Percentiles rank a stretch among this genome's conserved stretches.
These are phyloP conservation scores for Vitis labrusca DNA, from an alignment of 164 flowering plant genomes.

Conservation along the genomic window DNA sequence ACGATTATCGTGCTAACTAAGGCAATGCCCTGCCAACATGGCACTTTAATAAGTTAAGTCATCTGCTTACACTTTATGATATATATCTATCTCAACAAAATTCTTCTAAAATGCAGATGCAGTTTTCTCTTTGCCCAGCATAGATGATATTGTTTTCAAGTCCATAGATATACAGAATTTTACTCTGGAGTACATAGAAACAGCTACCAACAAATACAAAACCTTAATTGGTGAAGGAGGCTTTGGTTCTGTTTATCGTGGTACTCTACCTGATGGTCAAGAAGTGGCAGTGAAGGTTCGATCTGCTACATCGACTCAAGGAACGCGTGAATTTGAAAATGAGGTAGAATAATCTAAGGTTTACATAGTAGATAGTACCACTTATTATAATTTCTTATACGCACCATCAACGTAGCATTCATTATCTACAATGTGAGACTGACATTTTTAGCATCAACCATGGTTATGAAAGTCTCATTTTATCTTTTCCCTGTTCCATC, in stretches of 20 bases:
- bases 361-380: background rate
- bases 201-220: conserved; percentile 52
- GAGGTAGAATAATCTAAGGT: conserved; percentile 43
- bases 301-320: conserved; percentile 82
- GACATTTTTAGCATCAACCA: too few species aligned
- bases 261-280: conserved; percentile 61
- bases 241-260: conserved; percentile 77
- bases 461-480: too few species aligned
- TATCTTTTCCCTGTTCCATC: background rate
- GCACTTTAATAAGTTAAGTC: background rate
- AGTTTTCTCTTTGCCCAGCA: conserved; percentile 50
- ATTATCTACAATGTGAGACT: too few species aligned
- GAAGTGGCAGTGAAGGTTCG: conserved; percentile 89
- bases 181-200: conserved; percentile 48
- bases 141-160: conserved; percentile 39
- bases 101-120: conserved; percentile 41
- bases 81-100: background rate
- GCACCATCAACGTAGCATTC: too few species aligned
- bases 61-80: background rate
- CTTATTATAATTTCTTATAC: background rate
- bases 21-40: too few species aligned
- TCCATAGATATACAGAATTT: conserved; percentile 48
- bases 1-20: too few species aligned
- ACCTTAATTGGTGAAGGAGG: conserved; percentile 86
- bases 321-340: conserved; percentile 83